Percentiles rank a stretch among this genome's conserved stretches.
phyloP scores from a whole-genome alignment of 352 stramenopile genomes.

The Phytopythium montanum region DNA sequence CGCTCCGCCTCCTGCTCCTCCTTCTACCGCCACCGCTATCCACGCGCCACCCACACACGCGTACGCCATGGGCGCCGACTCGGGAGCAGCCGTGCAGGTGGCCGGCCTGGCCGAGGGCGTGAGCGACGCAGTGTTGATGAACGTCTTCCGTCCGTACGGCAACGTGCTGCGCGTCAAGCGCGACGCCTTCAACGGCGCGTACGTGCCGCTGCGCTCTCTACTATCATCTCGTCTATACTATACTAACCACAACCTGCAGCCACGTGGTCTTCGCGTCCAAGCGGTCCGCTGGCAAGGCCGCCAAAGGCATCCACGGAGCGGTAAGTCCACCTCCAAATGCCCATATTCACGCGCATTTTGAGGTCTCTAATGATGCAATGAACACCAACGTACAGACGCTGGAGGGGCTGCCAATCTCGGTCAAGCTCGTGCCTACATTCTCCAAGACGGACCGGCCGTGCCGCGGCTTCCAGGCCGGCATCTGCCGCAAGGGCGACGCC shows the following conservation, averaged over 20 bases:
- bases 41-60: background rate
- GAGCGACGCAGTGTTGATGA: conserved; percentile 37
- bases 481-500: conserved; percentile 50
- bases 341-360: background rate
- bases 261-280: conserved; percentile 36
- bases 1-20: background rate
- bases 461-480: conserved; percentile 52
- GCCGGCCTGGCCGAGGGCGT: conserved; percentile 40
- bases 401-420: conserved; percentile 47
- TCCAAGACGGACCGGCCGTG: conserved; percentile 36
- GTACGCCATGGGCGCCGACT: background rate
- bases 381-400: conserved; percentile 16
- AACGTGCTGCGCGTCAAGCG: conserved; percentile 46
- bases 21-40: background rate
- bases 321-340: conserved; percentile 9
- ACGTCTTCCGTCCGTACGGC: conserved; percentile 57
- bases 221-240: background rate
- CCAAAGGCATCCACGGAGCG: conserved; percentile 41
- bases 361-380: background rate
- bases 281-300: conserved; percentile 30
- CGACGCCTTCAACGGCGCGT: conserved; percentile 48
- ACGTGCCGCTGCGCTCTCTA: conserved; percentile 18
- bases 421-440: conserved; percentile 37
- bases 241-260: conserved; percentile 13
- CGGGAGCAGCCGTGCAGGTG: conserved; percentile 34